Evolutionary conservation across 192 early-diverging fungal genomes (phyloP), one percentile per base, ranked within the genome.

Genomic region (Endogone sp.): DNA sequence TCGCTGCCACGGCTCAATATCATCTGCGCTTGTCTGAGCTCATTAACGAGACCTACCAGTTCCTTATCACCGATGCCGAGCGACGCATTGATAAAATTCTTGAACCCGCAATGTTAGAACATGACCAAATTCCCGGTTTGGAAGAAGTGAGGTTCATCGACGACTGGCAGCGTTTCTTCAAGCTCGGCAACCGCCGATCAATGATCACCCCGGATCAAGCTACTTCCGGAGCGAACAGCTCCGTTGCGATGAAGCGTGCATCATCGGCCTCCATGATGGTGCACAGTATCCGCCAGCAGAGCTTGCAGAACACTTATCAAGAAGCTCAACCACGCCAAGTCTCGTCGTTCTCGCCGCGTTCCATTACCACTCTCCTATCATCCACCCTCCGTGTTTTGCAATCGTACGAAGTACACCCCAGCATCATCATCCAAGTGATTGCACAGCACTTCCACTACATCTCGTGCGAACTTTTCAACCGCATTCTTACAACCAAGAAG

Each of bases 1-100:
- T 89, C 22, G 75, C 85, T 23, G 79, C 86, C 3, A 90, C 92
- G 27, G 87, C 80, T 28, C 84, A 90, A 61, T 79, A 87, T 37
- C 95, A 98, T 74, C 79, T 90, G 1, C 79, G 81, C n/a, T 82
- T 98, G 62, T 85, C 91, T 4, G 95, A 95, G 67, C 84, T 94
- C 29, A 83, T 94, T 55, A 82, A 88, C 59, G 93, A 90, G 57
- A 87, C 86, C 49, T 87, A 89, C 62, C 79, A 83, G 26, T 75
- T 85, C 60, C 69, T 92, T n/a, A 79, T 91, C 3, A 76, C 78
- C 21, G 89, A 90, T 59, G 82, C 89, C 3, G 82, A 90, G 71
- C 73, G 79, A 20, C 77, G 89, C 54, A 77, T 93, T 22, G 90
- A 91, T 60, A 85, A 79, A 30, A 78, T 92, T 49, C 62, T 93